Conservation (phyloP, 768 basidiomycete species). For the Hypholoma fasciculare region DNA sequence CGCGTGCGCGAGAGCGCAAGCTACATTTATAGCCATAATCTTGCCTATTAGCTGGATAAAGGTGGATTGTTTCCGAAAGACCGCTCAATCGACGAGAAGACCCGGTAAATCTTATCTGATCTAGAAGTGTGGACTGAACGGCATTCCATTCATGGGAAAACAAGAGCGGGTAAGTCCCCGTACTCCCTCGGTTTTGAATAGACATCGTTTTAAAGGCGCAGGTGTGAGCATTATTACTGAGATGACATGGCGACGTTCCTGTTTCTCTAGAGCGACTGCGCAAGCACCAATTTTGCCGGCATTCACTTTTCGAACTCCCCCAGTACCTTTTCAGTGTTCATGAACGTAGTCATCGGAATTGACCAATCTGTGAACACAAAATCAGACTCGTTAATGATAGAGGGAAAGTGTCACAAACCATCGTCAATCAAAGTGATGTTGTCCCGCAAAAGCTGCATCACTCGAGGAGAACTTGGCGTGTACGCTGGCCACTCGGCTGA, state of each 20-base stretch:
- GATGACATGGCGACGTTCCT: not conserved
- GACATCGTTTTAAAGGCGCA: not conserved
- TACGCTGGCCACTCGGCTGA: constrained; percentile 44
- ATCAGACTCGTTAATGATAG: not conserved
- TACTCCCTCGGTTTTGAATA: not conserved
- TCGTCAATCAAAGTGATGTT: constrained; percentile 58
- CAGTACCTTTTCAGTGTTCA: constrained; percentile 38
- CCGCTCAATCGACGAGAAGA: not conserved
- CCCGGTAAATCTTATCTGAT: not conserved
- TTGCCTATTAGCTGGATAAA: not conserved
- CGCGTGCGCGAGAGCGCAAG: not conserved
- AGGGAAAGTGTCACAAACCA: constrained; percentile 24
- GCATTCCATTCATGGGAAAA: not conserved
- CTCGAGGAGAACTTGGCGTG: constrained; percentile 27
- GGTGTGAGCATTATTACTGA: not conserved
- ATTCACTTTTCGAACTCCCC: constrained; percentile 46
- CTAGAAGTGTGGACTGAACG: not conserved
- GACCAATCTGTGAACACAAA: constrained; percentile 35
- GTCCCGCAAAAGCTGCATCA: constrained; percentile 50
- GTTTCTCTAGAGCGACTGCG: not conserved
- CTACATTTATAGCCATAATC: not conserved
- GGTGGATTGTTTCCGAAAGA: not conserved
- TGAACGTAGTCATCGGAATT: constrained; percentile 40
- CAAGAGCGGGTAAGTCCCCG: not conserved
- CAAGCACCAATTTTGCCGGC: not conserved